Evolutionary conservation across 371 early-diverging fungal species (phyloP).

Genomic region (Mycotypha africana): DNA sequence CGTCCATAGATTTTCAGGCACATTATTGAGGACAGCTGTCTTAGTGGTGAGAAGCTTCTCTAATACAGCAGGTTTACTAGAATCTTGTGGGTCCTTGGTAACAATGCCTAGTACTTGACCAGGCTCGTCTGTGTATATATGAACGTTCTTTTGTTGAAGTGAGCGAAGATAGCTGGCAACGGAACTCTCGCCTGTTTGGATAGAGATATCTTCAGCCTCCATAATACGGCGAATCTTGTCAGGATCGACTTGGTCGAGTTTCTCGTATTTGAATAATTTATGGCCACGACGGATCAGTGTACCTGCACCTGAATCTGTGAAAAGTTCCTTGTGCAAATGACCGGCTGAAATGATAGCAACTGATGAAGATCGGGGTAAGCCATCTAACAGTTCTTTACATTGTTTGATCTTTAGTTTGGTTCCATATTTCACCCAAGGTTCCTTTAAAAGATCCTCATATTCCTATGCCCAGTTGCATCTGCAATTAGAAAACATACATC

Average conservation of each 20-base stretch:
- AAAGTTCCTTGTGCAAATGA: constrained; percentile 93
- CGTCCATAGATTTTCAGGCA: constrained; percentile 88
- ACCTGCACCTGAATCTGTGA: constrained; percentile 94
- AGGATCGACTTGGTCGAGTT: constrained; percentile 65
- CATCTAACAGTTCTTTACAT: constrained; percentile 92
- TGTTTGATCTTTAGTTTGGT: constrained; percentile 94
- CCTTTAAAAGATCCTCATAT: constrained; percentile 78
- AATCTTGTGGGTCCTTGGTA: constrained; percentile 43
- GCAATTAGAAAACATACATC: background rate
- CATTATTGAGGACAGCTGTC: constrained; percentile 77
- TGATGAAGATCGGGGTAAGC: constrained; percentile 90
- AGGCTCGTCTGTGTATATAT: constrained; percentile 80
- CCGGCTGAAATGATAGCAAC: constrained; percentile 96
- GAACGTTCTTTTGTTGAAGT: constrained; percentile 52
- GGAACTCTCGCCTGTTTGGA: constrained; percentile 59
- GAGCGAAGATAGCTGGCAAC: constrained; percentile 73
- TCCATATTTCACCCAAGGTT: constrained; percentile 95
- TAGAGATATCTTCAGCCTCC: constrained; percentile 65
- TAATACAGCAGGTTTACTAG: constrained; percentile 52
- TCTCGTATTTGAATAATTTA: constrained; percentile 69
- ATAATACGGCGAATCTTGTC: constrained; percentile 83
- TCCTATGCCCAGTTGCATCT: too few species aligned
- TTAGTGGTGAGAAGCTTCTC: constrained; percentile 81
- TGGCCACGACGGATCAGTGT: constrained; percentile 94
- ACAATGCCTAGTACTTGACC: constrained; percentile 86